Evolutionary conservation across 2,329 filamentous ascomycete genomes (phyloP), one percentile per base, ranked within the genome.

Genomic region (Cadophora sp.): DNA sequence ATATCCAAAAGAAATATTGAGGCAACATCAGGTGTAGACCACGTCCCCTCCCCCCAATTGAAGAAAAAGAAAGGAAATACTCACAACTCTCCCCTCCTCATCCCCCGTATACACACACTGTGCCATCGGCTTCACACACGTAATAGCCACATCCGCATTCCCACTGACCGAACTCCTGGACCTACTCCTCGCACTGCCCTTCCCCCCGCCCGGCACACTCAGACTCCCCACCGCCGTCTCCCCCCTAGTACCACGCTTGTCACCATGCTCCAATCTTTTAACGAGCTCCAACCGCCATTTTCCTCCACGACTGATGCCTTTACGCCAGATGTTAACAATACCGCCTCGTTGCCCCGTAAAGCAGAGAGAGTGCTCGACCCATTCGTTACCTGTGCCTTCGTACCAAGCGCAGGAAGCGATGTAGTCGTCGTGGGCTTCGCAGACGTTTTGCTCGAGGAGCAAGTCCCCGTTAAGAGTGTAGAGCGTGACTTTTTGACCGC

Each of bases 101-200:
- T 98, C 96, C 3, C 95, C 96, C 0, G 94, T 97, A 80, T 97
- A 98, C 11, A 98, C 89, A 70, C 91, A 86, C 71, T 91, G 90
- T 64, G 92, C 89, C 86, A 94, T 92, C 2, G 95, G 92, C 66
- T 92, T 85, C 63, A 99, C 92, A 77, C 92, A 97, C 46, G 92
- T 97, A 69, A 98, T 94, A 0, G 91, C 90, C 1, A 91, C 90
- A 56, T 87, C 85, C 0, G 83, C 82, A 71, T 88, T 88, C 5
- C 69, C 69, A 56, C 69, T 68, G 6, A 69, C 24, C 26, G 40
- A 58, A 29, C 65, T 68, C 19, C 67, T 63, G 43, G 50, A 62
- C 12, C 67, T 46, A 26, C 69, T 69, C 46, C 69, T 70, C n/a
- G 34, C 59, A 27, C 69, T 53, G n/a, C 56, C 64, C 9, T 56